phyloP scores from a whole-genome alignment of 2,329 filamentous ascomycete species.

The Pseudogymnoascus sp. region DNA sequence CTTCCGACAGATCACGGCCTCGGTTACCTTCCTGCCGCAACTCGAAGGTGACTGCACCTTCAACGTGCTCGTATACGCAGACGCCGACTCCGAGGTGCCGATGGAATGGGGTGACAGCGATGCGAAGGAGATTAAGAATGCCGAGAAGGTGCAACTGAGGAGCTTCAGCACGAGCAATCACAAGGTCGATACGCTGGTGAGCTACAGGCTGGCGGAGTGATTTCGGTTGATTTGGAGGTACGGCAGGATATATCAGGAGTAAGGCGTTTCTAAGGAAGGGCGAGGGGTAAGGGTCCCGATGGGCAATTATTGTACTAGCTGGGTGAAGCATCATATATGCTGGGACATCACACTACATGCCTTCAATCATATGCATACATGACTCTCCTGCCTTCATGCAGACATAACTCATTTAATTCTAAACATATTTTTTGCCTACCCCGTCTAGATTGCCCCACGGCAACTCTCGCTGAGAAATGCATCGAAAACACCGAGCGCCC shows the following conservation, averaged over 20 bases:
- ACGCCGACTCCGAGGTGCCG: slow-evolving; percentile 91
- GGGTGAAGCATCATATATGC: neutral
- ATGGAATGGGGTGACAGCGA: slow-evolving; percentile 98
- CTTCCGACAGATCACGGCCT: slow-evolving; percentile 96
- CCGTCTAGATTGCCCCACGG: neutral
- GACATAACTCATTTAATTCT: neutral
- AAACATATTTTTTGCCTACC: neutral
- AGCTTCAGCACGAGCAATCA: slow-evolving; percentile 96
- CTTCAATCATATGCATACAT: too few relatives aligned
- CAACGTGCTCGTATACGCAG: slow-evolving; percentile 95
- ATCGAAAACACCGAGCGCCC: slow-evolving; percentile 2
- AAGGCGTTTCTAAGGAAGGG: neutral
- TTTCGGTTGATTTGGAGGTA: neutral
- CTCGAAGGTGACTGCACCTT: slow-evolving; percentile 94
- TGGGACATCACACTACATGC: neutral
- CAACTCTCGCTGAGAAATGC: slow-evolving; percentile 6
- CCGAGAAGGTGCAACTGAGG: slow-evolving; percentile 88
- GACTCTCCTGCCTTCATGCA: too few relatives aligned
- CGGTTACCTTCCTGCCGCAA: slow-evolving; percentile 92
- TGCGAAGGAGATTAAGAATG: slow-evolving; percentile 87
- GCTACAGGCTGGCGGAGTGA: slow-evolving; percentile 61
- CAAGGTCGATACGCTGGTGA: slow-evolving; percentile 89
- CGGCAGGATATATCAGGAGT: slow-evolving; percentile 2
- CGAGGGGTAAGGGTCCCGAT: neutral
- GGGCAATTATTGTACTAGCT: neutral